Conservation (phyloP, 257 asterid species). For the Scutellaria galericulata region DNA sequence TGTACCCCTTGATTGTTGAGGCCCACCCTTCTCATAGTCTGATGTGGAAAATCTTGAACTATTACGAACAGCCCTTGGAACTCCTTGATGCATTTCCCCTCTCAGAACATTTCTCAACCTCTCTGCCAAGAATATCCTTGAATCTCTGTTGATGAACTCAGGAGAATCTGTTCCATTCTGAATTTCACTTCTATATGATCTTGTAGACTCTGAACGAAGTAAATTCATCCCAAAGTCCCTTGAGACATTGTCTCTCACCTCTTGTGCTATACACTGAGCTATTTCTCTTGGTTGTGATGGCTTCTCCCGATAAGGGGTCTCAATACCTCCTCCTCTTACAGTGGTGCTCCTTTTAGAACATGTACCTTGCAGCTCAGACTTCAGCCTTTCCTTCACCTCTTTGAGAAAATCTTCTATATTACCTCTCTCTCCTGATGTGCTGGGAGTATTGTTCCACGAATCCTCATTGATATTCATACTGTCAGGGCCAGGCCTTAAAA, state of each 20-base stretch:
- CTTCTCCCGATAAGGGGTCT: conserved; percentile 84
- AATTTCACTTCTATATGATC: conserved; percentile 71
- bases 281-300: conserved; percentile 78
- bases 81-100: conserved; percentile 57
- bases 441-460: conserved; percentile 79
- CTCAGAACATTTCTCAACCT: conserved; percentile 75
- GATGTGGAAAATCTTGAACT: conserved; percentile 53
- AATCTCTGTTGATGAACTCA: conserved; percentile 67
- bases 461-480: conserved; percentile 51
- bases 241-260: conserved; percentile 77
- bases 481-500: conserved; percentile 87
- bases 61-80: conserved; percentile 47
- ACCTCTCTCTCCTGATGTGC: conserved; percentile 69
- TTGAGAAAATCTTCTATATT: conserved; percentile 83
- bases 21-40: conserved; percentile 40
- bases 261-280: conserved; percentile 77
- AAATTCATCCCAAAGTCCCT: conserved; percentile 65
- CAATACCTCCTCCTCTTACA: conserved; percentile 88
- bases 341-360: conserved; percentile 57
- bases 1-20: conserved; percentile 44
- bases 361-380: conserved; percentile 77
- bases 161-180: conserved; percentile 68
- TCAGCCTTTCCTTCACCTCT: conserved; percentile 92
- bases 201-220: conserved; percentile 84
- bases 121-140: conserved; percentile 77